These are phyloP conservation scores for Globisporangium megalacanthum DNA, from an alignment of 352 stramenopile genomes.

Conservation along the genomic window DNA sequence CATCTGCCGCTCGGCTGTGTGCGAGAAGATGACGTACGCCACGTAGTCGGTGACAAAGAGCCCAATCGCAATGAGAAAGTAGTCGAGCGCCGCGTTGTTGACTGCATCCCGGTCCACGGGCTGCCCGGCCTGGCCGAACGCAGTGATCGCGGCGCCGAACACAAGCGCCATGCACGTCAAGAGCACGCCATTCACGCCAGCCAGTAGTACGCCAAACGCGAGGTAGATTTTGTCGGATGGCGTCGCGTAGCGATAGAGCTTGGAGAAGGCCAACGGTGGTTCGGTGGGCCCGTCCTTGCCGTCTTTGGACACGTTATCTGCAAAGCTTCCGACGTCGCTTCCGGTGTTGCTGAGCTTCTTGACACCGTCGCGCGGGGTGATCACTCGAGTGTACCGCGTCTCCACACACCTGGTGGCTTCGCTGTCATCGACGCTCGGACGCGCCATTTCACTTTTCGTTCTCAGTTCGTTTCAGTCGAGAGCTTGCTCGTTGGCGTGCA, in stretches of 20 bases:
- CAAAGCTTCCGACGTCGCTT: no score
- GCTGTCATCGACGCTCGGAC: no score
- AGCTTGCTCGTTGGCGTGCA: no score
- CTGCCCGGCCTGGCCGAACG: slow-evolving; percentile 17
- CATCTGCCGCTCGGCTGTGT: slow-evolving; percentile 37
- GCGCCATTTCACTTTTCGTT: no score
- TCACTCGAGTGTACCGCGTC: no score
- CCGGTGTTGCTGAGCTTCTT: no score
- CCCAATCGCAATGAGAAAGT: slow-evolving; percentile 25
- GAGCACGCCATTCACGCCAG: slow-evolving; percentile 30
- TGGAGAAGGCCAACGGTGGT: no score
- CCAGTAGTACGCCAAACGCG: slow-evolving; percentile 21
- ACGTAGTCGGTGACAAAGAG: slow-evolving; percentile 34
- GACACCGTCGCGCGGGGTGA: no score
- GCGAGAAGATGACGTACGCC: slow-evolving; percentile 25
- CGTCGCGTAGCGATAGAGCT: slow-evolving; percentile 37
- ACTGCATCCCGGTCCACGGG: slow-evolving; percentile 20
- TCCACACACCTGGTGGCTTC: no score
- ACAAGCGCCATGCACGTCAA: slow-evolving; percentile 49
- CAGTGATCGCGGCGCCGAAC: slow-evolving; percentile 38
- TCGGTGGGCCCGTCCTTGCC: no score
- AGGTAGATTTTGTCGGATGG: slow-evolving; percentile 25
- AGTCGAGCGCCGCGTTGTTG: slow-evolving; percentile 22
- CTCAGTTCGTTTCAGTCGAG: no score
- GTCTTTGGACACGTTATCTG: no score